Evolutionary conservation across 1,284 basidiomycete genomes (phyloP), one percentile per base, ranked within the genome.

Genomic region (Irpex sp.): DNA sequence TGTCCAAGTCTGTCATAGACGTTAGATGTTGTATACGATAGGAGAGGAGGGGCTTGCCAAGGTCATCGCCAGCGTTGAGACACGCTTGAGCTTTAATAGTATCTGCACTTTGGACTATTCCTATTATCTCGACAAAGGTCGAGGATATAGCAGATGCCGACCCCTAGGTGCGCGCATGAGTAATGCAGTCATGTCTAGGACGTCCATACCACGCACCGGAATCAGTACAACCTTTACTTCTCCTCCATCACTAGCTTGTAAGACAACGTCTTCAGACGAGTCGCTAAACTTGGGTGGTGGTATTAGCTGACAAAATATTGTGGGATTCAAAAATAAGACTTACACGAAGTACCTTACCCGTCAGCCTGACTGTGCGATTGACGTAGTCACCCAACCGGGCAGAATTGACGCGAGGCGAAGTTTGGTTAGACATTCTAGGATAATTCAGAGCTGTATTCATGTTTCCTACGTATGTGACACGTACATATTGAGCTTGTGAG

Each of bases 121-220:
- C 94, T 52, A 96, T 83, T 60, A 96, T 77, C 75, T 96, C 94
- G 55, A 92, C 79, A 65, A 79, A 94, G 5, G 81, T 77, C 56
- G 85, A 85, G 0, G 75, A 74, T 57, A 88, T 75, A 47, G 13
- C 31, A 5, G 26, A 31, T 79, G 74, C 51, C 79, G 75, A 61
- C 80, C 80, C 86, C 89, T 69, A 40, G 19, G 36, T 57, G 57
- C 31, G 61, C 47, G 34, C 54, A 34, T 34, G 11, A 58, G n/a
- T n/a, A n/a, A n/a, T n/a, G 54, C 21, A 47, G 13, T 26, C 40
- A 55, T 3, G 2, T 47, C 17, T 34, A 59, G 7, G 36, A 44
- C 36, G 47, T 13, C 1, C 19, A 48, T 62, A 31, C 47, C 5
- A 31, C 65, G 44, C 38, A 63, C 71, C 62, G 55, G 62, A 57